These are phyloP conservation scores for Stygiomarasmius scandens DNA, from an alignment of 1,284 basidiomycete genomes.

Conservation along the genomic window DNA sequence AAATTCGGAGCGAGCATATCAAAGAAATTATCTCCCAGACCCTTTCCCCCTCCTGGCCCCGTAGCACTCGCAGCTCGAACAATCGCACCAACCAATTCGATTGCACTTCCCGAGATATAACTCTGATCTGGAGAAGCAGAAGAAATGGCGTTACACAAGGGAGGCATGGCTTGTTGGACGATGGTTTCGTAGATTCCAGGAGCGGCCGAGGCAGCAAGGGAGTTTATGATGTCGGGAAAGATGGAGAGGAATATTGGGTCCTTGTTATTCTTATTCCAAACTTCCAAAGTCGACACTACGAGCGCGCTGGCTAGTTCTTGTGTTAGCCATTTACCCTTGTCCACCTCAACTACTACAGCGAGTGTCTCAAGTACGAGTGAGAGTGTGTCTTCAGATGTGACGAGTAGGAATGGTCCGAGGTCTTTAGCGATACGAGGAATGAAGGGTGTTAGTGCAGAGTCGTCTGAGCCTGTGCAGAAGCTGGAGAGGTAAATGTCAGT, in stretches of 20 bases:
- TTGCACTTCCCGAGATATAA: slow-evolving; percentile 76
- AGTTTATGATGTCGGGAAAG: slow-evolving; percentile 79
- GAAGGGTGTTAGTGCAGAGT: slow-evolving; percentile 61
- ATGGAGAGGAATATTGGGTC: slow-evolving; percentile 91
- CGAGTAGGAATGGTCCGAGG: slow-evolving; percentile 81
- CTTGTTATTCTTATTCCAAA: slow-evolving; percentile 85
- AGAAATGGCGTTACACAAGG: slow-evolving; percentile 67
- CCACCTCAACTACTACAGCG: slow-evolving; percentile 75
- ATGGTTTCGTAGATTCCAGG: slow-evolving; percentile 70
- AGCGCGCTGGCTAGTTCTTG: slow-evolving; percentile 66
- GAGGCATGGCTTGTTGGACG: slow-evolving; percentile 74
- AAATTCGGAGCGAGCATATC: slow-evolving; percentile 71
- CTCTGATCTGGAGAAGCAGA: slow-evolving; percentile 48
- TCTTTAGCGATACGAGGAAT: slow-evolving; percentile 80
- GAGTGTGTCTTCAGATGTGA: slow-evolving; percentile 86
- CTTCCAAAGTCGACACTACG: slow-evolving; percentile 67
- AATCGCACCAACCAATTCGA: slow-evolving; percentile 79
- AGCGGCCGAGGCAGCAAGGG: slow-evolving; percentile 63
- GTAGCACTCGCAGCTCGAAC: slow-evolving; percentile 64
- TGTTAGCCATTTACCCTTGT: slow-evolving; percentile 72
- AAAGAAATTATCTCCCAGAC: slow-evolving; percentile 80
- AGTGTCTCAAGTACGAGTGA: slow-evolving; percentile 90
- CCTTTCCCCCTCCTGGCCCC: slow-evolving; percentile 64
- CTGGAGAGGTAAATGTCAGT: slow-evolving; percentile 37
- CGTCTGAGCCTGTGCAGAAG: slow-evolving; percentile 68